Conservation (phyloP, 177 flowering plant genomes). For the Vitis hybrid region DNA sequence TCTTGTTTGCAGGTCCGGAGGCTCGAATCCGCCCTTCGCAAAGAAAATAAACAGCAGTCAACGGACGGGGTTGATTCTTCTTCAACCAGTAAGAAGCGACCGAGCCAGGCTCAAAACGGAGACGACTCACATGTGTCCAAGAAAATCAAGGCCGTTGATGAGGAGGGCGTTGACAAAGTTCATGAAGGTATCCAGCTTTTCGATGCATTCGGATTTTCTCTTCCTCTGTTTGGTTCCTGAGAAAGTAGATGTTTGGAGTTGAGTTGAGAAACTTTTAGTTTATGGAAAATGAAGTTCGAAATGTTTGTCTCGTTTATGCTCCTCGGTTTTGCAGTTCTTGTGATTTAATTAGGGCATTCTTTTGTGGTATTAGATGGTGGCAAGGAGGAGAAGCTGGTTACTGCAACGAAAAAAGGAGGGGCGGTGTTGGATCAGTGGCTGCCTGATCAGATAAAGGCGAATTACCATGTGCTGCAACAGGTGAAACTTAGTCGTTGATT, state of each 20-base stretch:
- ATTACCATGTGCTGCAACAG: constrained; percentile 69
- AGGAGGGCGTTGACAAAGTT: constrained; percentile 14
- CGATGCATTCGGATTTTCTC: background rate
- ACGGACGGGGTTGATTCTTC: constrained; percentile 4
- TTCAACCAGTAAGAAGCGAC: constrained; percentile 32
- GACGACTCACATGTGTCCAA: constrained; percentile 17
- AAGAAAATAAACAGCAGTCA: constrained; percentile 26
- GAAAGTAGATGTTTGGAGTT: background rate
- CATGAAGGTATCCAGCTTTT: constrained; percentile 20
- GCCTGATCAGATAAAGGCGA: constrained; percentile 70
- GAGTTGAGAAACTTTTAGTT: background rate
- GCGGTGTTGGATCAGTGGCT: constrained; percentile 85
- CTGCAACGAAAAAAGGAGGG: constrained; percentile 79
- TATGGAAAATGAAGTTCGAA: background rate
- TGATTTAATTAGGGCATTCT: background rate
- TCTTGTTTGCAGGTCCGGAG: constrained; percentile 45
- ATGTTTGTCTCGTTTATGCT: background rate
- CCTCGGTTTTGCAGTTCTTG: no score
- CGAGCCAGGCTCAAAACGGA: constrained; percentile 24
- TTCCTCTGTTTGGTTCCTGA: background rate
- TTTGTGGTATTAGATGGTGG: constrained; percentile 3
- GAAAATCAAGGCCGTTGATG: constrained; percentile 28
- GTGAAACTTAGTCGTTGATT: constrained; percentile 27
- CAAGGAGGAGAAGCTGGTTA: constrained; percentile 58
- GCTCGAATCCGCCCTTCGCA: constrained; percentile 49